Evolutionary conservation across 208 protist genomes (phyloP).

Genomic region (Giardia duodenalis): DNA sequence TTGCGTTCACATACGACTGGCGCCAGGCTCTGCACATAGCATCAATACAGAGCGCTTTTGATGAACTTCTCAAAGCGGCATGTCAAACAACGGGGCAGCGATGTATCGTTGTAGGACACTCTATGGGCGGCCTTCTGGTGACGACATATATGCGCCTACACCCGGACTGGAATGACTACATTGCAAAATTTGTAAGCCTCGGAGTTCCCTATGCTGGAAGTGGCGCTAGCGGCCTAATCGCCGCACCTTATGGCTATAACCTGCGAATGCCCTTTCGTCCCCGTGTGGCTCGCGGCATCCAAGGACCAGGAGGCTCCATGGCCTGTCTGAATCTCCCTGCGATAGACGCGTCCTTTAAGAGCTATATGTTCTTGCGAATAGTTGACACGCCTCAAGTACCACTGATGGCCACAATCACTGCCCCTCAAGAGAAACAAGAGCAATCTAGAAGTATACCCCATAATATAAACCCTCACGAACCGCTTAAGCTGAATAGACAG

Average conservation of each 20-base stretch:
- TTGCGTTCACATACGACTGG: conserved; percentile 27
- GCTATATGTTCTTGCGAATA: background rate
- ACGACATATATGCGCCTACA: conserved; percentile 20
- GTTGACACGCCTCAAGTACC: background rate
- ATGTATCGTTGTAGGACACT: background rate
- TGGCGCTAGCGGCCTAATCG: background rate
- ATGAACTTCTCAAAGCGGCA: background rate
- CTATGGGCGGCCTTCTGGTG: background rate
- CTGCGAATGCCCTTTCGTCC: background rate
- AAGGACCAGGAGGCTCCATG: background rate
- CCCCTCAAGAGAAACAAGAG: too few species aligned
- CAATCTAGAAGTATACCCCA: background rate
- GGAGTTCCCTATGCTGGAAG: conserved; percentile 11
- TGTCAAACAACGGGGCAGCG: background rate
- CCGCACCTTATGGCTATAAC: background rate
- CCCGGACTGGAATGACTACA: background rate
- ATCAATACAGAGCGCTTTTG: background rate
- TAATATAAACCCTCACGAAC: background rate
- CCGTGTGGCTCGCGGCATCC: background rate
- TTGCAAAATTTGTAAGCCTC: background rate
- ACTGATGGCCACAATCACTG: too few species aligned
- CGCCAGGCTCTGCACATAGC: background rate
- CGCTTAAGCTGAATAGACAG: background rate
- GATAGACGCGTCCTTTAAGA: background rate
- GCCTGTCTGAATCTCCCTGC: background rate